Evolutionary conservation across 202 grass and related monocot genomes (phyloP).

Genomic region (Dendrocalamus latiflorus): DNA sequence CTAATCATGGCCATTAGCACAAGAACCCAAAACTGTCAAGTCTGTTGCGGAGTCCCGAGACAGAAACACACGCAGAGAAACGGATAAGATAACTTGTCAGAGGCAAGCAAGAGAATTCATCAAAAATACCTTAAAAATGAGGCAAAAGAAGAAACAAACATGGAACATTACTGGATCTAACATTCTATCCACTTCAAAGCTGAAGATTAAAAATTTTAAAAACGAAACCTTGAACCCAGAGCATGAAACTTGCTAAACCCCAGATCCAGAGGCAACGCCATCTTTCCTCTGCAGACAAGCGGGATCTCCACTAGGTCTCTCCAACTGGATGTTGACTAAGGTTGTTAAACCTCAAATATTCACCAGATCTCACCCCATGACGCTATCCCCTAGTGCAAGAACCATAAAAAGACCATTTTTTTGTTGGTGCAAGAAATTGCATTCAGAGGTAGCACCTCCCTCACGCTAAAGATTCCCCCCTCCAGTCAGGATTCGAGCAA

Average conservation of each 20-base stretch:
- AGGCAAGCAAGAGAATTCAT: background rate
- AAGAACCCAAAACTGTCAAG: constrained; percentile 4
- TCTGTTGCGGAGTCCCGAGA: background rate
- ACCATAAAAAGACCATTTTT: background rate
- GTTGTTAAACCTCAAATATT: background rate
- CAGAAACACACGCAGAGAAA: background rate
- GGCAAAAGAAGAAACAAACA: background rate
- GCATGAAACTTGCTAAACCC: background rate
- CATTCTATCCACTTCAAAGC: background rate
- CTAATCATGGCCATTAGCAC: constrained; percentile 8
- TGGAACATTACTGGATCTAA: constrained; percentile 11
- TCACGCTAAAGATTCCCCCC: background rate
- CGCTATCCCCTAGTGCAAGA: constrained; percentile 6
- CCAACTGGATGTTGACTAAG: background rate
- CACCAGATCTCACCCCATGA: background rate
- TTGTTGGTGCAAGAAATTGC: background rate
- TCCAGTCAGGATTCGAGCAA: background rate
- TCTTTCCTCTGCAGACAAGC: background rate
- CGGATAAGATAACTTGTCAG: constrained; percentile 15
- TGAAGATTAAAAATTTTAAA: background rate
- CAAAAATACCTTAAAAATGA: background rate
- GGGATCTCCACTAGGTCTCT: constrained; percentile 1
- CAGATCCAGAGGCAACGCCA: constrained; percentile 20
- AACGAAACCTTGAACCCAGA: constrained; percentile 31
- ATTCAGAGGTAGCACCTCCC: constrained; percentile 23